phyloP scores from a whole-genome alignment of 2,329 filamentous ascomycete genomes.

The Apiospora pterosperma region DNA sequence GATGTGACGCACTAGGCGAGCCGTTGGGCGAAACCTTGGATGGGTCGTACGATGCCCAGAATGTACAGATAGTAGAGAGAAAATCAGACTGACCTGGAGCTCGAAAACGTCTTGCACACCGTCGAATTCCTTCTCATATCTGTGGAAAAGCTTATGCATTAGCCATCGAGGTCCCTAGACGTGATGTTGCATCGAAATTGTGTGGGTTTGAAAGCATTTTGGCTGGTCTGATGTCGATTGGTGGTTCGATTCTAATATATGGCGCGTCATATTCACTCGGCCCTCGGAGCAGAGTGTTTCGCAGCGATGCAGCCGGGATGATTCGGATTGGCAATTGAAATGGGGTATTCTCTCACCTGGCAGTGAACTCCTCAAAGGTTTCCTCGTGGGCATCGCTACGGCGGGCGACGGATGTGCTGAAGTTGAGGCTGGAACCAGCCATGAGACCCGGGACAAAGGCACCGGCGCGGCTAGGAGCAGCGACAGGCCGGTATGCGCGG shows the following conservation, averaged over 20 bases:
- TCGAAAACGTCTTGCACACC: constrained; percentile 97
- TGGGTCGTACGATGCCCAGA: constrained; percentile 5
- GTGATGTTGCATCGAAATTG: constrained; percentile 18
- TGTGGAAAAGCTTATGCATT: constrained; percentile 40
- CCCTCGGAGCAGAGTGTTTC: background rate
- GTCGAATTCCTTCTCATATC: constrained; percentile 99
- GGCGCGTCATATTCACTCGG: constrained; percentile 1
- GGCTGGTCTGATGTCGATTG: background rate
- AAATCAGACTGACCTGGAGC: constrained; percentile 74
- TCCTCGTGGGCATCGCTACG: constrained; percentile 72
- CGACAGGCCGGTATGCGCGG: constrained; percentile 60
- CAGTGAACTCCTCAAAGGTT: constrained; percentile 98
- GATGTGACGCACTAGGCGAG: constrained; percentile 17
- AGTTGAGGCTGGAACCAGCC: constrained; percentile 48
- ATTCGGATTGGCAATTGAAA: background rate
- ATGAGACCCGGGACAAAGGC: constrained; percentile 48
- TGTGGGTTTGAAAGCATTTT: constrained; percentile 13
- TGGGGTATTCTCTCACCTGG: constrained; percentile 65
- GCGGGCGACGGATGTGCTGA: constrained; percentile 60
- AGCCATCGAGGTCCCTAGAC: constrained; percentile 29
- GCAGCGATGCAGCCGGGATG: background rate
- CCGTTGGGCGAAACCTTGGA: background rate
- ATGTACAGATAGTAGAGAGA: constrained; percentile 11
- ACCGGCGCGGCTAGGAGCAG: constrained; percentile 48
- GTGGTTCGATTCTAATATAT: background rate